Evolutionary conservation across 306 rosid genomes (phyloP), one percentile per base, ranked within the genome.

Genomic region (Morella rubra): DNA sequence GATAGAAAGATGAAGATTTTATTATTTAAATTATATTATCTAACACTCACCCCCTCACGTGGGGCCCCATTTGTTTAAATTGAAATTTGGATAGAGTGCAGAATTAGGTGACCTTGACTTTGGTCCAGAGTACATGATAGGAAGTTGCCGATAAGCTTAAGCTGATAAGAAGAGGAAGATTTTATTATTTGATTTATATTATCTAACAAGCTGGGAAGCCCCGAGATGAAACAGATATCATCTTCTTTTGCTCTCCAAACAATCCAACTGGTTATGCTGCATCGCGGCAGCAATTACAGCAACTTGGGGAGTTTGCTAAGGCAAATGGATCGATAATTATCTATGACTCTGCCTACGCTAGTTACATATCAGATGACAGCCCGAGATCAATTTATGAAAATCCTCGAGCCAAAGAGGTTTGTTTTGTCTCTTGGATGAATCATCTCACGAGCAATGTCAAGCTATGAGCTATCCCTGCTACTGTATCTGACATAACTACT

Each of bases 171-270:
- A n/a, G n/a, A n/a, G n/a, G n/a, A n/a, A n/a, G n/a, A n/a, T n/a
- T n/a, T n/a, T n/a, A n/a, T n/a, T n/a, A n/a, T n/a, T n/a, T n/a
- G n/a, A n/a, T n/a, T n/a, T n/a, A n/a, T n/a, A n/a, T n/a, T n/a
- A n/a, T n/a, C n/a, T n/a, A n/a, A n/a, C n/a, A n/a, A n/a, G 83
- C 85, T 10, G 90, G 91, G 0, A 50, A 70, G 32, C 65, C 73
- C 20, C 72, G 77, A 54, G 81, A 77, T 50, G 77, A 84, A 72
- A 84, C 75, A 0, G 90, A 89, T 70, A 59, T 89, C 20, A 85
- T 89, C 40, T 89, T 89, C 79, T 89, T 85, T 53, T 87, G 93
- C 80, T 87, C 90, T 42, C 93, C 93, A 6, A 89, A 89, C 76
- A 89, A 89, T 59, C 93, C 90, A 50, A 87, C 91, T 16, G 91